Conservation (phyloP, 306 rosid genomes). For the Alnus glutinosa region DNA sequence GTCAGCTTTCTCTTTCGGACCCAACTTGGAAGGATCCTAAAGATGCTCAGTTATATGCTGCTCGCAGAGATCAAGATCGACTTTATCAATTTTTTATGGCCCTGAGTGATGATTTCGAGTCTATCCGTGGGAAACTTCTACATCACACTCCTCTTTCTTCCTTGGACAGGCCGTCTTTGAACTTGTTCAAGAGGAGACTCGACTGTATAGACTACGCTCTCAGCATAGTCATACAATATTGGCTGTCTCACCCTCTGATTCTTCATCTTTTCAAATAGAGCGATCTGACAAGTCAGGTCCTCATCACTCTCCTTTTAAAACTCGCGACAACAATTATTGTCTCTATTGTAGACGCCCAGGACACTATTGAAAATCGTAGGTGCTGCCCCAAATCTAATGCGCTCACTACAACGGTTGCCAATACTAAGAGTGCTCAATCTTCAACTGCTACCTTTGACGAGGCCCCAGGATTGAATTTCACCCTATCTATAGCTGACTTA, state of each 20-base stretch:
- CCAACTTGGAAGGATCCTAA: neutral
- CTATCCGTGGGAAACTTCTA: too few relatives aligned
- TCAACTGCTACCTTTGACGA: neutral
- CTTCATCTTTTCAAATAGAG: neutral
- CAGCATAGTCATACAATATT: neutral
- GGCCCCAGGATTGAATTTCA: neutral
- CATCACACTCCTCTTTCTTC: too few relatives aligned
- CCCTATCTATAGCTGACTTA: neutral
- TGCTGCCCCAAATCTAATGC: neutral
- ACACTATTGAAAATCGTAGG: neutral
- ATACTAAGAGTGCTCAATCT: neutral
- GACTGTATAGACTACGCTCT: neutral
- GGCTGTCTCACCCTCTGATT: neutral
- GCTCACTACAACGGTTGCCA: neutral
- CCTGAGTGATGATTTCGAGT: too few relatives aligned
- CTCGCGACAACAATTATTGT: neutral
- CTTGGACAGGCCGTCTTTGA: neutral
- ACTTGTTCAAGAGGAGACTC: neutral
- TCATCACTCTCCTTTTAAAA: neutral
- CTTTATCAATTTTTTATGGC: neutral
- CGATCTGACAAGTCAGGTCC: neutral
- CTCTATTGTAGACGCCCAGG: neutral
- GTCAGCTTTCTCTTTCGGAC: neutral
- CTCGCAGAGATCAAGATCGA: neutral
- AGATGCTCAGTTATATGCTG: neutral